Base-by-base conservation (phyloP, 768 basidiomycete genomes). In the Suillus subalutaceus region DNA sequence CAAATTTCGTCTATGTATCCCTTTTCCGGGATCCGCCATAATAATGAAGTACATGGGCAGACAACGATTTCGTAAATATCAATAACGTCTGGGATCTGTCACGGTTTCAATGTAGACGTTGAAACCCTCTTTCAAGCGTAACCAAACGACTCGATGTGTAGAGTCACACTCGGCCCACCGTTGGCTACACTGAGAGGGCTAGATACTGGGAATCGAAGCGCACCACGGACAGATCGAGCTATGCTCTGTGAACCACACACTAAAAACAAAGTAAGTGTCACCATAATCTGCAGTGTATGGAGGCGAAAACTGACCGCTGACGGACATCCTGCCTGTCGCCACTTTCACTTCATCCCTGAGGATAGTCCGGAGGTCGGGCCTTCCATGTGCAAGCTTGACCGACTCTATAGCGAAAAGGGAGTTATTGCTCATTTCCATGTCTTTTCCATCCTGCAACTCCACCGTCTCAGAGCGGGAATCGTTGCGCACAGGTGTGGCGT, bases 61-160 rank as follows among this genome's bases (percentile, higher is more conserved):
- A 18, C 0, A 5, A 18, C 18, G 15, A 16, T 26, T 32, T 9
- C 12, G 35, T 15, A 57, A 23, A 38, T 7, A 12, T 37, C 55
- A 57, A 57, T 37, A n/a, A 57, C 6, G 10, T 35, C 10, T 32
- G 5, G 9, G 30, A 9, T 35, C 18, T 35, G 32, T 40, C 38
- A 40, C 13, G 6, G 40, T 56, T 56, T 12, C 32, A 35, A 18
- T 6, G 53, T 32, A 55, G 30, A 55, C 10, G 9, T 53, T 10
- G 4, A 30, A 55, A 55, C 18, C 9, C 18, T 58, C n/a, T 16
- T 40, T 60, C 26, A 72, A 62, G 73, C 70, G 40, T 72, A 77
- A 20, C 81, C 82, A 62, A 82, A 83, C 0, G 80, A 77, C 70
- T 86, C 85, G 10, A 85, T 75, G 68, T 84, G 81, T 32, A 86